Percentiles rank a stretch among this genome's conserved stretches.
Evolutionary conservation across 2,329 filamentous ascomycete genomes (phyloP).

Genomic region (Knufia fluminis): DNA sequence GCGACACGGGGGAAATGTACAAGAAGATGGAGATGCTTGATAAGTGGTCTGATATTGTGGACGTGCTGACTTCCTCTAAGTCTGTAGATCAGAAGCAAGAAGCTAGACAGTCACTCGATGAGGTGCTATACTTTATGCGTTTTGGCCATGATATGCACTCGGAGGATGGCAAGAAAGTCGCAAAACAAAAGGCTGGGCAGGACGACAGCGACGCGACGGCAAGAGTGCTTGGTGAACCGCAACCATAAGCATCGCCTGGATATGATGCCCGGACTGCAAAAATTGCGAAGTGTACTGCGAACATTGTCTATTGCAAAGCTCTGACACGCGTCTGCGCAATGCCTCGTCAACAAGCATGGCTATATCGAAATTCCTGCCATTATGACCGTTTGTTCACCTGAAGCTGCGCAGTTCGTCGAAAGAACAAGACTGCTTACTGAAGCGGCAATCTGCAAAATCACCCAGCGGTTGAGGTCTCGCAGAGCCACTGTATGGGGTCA

Average conservation of each 20-base stretch:
- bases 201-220: neutral
- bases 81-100: neutral
- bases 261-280: too few species aligned
- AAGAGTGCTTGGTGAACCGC: too few species aligned
- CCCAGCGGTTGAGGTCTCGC: conserved; percentile 11
- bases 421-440: conserved; percentile 52
- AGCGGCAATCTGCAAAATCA: conserved; percentile 33
- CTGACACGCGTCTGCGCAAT: too few species aligned
- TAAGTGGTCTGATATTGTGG: neutral
- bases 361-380: neutral
- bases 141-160: neutral
- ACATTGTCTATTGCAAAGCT: too few species aligned
- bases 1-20: neutral
- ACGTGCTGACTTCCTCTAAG: neutral
- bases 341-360: neutral
- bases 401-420: conserved; percentile 47
- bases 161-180: neutral
- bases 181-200: neutral
- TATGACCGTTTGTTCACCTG: too few species aligned
- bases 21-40: conserved; percentile 3
- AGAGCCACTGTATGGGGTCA: neutral
- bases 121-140: conserved; percentile 1
- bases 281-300: too few species aligned
- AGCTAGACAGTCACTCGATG: neutral
- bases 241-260: too few species aligned